Conservation (phyloP, 768 basidiomycete genomes). For the Lactarius hatsudake region DNA sequence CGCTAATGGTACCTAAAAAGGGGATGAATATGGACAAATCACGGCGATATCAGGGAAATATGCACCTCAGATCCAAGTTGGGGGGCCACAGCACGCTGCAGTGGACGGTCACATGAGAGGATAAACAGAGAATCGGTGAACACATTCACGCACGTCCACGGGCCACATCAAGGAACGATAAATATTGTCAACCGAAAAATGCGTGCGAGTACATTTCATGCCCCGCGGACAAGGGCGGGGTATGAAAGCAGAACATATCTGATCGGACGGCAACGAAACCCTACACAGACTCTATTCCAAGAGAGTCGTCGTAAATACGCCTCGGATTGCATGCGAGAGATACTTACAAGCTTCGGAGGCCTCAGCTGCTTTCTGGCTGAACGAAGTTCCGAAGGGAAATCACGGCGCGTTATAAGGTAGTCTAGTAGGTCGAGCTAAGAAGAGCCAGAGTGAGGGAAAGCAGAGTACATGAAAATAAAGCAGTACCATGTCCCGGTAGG, state of each 20-base stretch:
- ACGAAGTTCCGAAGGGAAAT: conserved; percentile 4
- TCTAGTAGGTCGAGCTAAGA: not conserved
- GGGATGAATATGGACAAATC: not conserved
- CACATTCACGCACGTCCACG: conserved; percentile 1
- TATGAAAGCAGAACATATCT: not conserved
- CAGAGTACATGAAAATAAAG: not conserved
- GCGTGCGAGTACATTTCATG: not conserved
- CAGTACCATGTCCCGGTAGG: conserved; percentile 3
- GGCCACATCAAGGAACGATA: not conserved
- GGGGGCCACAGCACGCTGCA: not conserved
- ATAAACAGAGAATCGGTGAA: not conserved
- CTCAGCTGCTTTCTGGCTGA: not conserved
- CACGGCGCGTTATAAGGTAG: not conserved
- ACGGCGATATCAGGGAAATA: not conserved
- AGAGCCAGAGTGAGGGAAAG: not conserved
- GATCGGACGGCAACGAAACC: not conserved
- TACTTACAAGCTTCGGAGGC: not conserved
- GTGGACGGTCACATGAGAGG: not conserved
- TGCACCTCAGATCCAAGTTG: not conserved
- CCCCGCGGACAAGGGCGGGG: not conserved
- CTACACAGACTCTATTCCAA: not conserved
- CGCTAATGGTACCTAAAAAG: not conserved
- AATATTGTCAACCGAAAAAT: not conserved
- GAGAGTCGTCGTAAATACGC: not conserved
- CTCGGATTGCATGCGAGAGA: not conserved